Conservation (phyloP, 371 early-diverging fungal genomes). For the Actinomortierella ambigua region DNA sequence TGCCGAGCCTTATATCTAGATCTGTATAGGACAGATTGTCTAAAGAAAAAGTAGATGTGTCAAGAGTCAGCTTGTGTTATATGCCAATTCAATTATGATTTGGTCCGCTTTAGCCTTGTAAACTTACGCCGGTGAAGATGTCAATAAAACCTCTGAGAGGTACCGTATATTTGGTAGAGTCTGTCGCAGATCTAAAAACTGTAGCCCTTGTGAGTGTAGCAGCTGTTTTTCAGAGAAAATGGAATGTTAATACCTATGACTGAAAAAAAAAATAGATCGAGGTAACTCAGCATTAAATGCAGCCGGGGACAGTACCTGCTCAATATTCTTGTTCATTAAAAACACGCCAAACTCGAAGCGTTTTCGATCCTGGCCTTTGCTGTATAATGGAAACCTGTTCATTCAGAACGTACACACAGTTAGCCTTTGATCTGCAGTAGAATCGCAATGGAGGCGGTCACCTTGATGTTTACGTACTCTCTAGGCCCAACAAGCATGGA, state of each 20-base stretch:
- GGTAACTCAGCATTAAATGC: background rate
- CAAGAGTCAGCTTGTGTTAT: background rate
- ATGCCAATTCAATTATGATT: too few species aligned
- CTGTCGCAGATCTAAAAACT: conserved; percentile 75
- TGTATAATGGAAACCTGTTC: conserved; percentile 76
- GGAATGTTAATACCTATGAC: background rate
- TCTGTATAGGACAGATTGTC: conserved; percentile 37
- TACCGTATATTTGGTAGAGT: conserved; percentile 80
- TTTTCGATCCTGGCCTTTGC: conserved; percentile 70
- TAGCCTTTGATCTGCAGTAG: background rate
- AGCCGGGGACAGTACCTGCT: conserved; percentile 60
- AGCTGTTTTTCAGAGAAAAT: conserved; percentile 48
- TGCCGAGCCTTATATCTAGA: conserved; percentile 22
- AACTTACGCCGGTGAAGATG: conserved; percentile 50
- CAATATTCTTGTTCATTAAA: conserved; percentile 84
- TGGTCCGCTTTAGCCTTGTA: background rate
- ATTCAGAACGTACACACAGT: background rate
- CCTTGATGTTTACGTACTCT: conserved; percentile 50
- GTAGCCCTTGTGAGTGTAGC: conserved; percentile 75
- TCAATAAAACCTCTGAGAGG: conserved; percentile 65
- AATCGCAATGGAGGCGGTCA: background rate
- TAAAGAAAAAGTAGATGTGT: conserved; percentile 6
- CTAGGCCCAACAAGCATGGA: conserved; percentile 57
- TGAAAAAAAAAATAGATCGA: background rate
- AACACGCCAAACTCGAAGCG: conserved; percentile 88